A percentile compares a stretch with the other conserved stretches of the same genome.
Conservation (phyloP, 192 early-diverging fungal species). For the Rhizophagus sp. region DNA sequence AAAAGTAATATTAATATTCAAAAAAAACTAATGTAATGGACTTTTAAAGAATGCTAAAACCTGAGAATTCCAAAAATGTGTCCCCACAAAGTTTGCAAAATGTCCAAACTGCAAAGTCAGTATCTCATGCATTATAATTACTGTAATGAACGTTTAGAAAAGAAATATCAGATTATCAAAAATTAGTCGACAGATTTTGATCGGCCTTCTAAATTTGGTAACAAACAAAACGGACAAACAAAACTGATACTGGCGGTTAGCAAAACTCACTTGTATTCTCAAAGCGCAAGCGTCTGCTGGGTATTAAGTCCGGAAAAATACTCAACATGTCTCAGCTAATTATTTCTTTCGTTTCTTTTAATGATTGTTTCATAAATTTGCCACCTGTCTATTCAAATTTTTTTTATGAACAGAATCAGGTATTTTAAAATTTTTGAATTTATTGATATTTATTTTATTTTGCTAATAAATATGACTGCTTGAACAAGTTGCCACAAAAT, state of each 20-base stretch:
- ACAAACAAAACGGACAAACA: too few species aligned
- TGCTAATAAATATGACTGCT: not conserved
- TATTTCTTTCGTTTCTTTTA: constrained; percentile 1
- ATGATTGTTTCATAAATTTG: constrained; percentile 8
- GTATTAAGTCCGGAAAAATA: not conserved
- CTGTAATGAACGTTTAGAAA: not conserved
- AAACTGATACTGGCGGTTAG: too few species aligned
- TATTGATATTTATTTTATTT: not conserved
- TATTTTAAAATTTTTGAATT: not conserved
- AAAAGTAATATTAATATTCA: not conserved
- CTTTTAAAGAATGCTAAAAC: constrained; percentile 36
- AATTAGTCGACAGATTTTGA: too few species aligned
- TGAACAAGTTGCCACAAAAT: constrained; percentile 54
- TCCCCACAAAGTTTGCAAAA: constrained; percentile 81
- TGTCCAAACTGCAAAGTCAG: constrained; percentile 93
- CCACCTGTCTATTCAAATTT: not conserved
- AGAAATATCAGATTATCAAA: not conserved
- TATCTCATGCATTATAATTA: not conserved
- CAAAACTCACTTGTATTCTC: too few species aligned
- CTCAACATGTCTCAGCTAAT: not conserved
- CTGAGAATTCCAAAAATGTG: constrained; percentile 94
- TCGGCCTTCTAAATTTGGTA: too few species aligned
- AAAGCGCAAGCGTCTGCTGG: too few species aligned
- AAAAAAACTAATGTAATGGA: not conserved
- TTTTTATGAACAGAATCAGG: constrained; percentile 5